Conservation (phyloP, 2,329 filamentous ascomycete genomes). For the Alternaria atra region DNA sequence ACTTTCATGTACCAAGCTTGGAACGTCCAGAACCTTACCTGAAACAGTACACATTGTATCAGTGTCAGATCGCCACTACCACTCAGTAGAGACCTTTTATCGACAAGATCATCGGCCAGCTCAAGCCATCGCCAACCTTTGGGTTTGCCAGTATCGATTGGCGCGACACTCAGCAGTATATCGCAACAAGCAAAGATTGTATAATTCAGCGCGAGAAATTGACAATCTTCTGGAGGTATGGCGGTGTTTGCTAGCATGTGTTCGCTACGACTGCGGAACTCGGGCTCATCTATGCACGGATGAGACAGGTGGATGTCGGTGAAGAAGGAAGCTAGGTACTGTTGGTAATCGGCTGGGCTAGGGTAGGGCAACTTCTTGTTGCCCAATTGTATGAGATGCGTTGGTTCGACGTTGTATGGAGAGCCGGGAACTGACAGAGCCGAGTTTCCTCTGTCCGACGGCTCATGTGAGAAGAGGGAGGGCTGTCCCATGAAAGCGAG, state of each 20-base stretch:
- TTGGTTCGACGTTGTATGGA: background rate
- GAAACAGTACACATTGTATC: slow-evolving; percentile 40
- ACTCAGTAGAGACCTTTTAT: slow-evolving; percentile 30
- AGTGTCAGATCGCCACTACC: slow-evolving; percentile 34
- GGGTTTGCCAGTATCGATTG: slow-evolving; percentile 16
- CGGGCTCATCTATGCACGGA: slow-evolving; percentile 43
- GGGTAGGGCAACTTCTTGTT: slow-evolving; percentile 35
- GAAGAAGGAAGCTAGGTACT: slow-evolving; percentile 41
- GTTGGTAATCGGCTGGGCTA: slow-evolving; percentile 29
- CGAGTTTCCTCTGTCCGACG: slow-evolving; percentile 14
- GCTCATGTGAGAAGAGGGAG: slow-evolving; percentile 21
- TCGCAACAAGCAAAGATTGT: slow-evolving; percentile 40
- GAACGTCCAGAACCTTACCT: slow-evolving; percentile 26
- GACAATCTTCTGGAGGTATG: slow-evolving; percentile 28
- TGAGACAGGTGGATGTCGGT: slow-evolving; percentile 35
- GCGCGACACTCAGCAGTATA: slow-evolving; percentile 17
- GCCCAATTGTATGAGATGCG: slow-evolving; percentile 27
- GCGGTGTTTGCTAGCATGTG: slow-evolving; percentile 30
- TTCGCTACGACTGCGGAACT: slow-evolving; percentile 35
- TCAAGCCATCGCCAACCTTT: slow-evolving; percentile 45
- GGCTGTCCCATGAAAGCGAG: slow-evolving; percentile 28
- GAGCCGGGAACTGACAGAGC: slow-evolving; percentile 3
- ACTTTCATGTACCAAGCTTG: background rate
- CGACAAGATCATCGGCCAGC: slow-evolving; percentile 39
- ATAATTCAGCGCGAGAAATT: slow-evolving; percentile 44